phyloP scores from a whole-genome alignment of 495 filamentous ascomycete genomes.

The Neurospora tetraspora region DNA sequence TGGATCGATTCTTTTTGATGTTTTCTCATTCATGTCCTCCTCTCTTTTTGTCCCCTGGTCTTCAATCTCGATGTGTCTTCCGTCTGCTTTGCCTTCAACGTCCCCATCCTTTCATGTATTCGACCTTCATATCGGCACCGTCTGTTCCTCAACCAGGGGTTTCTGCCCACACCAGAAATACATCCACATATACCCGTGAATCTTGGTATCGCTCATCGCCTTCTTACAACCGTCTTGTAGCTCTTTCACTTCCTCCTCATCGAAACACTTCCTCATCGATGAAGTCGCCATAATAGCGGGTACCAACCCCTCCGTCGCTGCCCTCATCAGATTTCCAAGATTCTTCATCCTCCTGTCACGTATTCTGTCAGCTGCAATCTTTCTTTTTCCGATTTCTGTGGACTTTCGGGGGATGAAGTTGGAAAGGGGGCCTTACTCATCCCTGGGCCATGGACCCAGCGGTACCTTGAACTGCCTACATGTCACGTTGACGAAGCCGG shows the following conservation, averaged over 20 bases:
- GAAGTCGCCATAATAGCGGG: conserved; percentile 41
- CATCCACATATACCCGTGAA: conserved; percentile 37
- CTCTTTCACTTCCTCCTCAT: conserved; percentile 39
- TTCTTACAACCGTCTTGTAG: conserved; percentile 42
- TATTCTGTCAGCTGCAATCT: background rate
- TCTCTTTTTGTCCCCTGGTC: background rate
- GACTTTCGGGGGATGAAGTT: conserved; percentile 8
- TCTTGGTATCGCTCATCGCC: conserved; percentile 39
- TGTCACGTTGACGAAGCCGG: conserved; percentile 50
- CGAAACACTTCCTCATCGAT: background rate
- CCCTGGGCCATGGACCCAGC: conserved; percentile 45
- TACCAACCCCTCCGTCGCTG: conserved; percentile 32
- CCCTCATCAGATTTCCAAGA: conserved; percentile 28
- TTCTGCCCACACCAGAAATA: conserved; percentile 24
- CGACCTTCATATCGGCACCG: background rate
- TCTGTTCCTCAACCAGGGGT: conserved; percentile 4
- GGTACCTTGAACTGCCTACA: conserved; percentile 43
- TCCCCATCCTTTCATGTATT: background rate
- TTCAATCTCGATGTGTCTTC: background rate
- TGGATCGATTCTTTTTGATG: background rate
- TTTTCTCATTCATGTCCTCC: background rate
- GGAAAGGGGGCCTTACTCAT: conserved; percentile 12
- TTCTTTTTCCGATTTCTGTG: background rate
- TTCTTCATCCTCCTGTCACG: conserved; percentile 2
- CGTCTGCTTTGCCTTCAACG: background rate